A percentile compares a stretch with the other conserved stretches of the same genome.
Conservation (phyloP, 2,329 filamentous ascomycete genomes). For the Talaromyces sp. region DNA sequence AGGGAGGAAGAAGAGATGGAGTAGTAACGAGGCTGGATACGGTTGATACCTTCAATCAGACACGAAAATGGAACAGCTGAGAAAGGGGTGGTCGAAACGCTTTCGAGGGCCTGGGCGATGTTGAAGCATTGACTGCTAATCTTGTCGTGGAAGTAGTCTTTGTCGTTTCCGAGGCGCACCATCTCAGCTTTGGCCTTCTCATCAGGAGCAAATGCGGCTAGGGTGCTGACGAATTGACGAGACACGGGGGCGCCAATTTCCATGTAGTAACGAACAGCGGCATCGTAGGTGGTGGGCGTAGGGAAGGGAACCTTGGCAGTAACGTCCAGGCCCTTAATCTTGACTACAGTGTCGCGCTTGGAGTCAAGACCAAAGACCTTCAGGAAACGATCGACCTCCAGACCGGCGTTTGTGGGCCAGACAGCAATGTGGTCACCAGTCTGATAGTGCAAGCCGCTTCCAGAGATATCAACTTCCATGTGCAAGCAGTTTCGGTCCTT, state of each 20-base stretch:
- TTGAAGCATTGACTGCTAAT: conserved; percentile 79
- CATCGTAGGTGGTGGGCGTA: conserved; percentile 92
- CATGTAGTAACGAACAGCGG: conserved; percentile 89
- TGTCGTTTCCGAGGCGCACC: conserved; percentile 82
- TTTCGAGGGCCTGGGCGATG: conserved; percentile 77
- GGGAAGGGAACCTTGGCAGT: conserved; percentile 98
- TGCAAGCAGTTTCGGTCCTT: conserved; percentile 94
- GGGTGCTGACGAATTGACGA: conserved; percentile 83
- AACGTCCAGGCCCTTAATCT: conserved; percentile 84
- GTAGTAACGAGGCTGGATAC: conserved; percentile 97
- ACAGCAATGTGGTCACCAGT: conserved; percentile 96
- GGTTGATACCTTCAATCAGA: conserved; percentile 87
- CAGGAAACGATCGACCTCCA: conserved; percentile 87
- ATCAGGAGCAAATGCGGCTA: conserved; percentile 84
- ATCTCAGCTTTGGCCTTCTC: conserved; percentile 84
- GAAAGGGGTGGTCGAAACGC: conserved; percentile 73
- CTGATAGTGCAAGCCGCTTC: conserved; percentile 86
- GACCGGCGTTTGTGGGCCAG: conserved; percentile 93
- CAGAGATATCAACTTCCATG: conserved; percentile 87
- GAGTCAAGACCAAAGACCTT: conserved; percentile 68
- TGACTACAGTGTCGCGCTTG: conserved; percentile 78
- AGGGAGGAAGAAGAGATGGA: conserved; percentile 96
- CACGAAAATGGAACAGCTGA: conserved; percentile 84
- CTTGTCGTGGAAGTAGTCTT: conserved; percentile 90
- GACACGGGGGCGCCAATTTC: conserved; percentile 94